Evolutionary conservation across 306 rosid genomes (phyloP), one percentile per base, ranked within the genome.

Genomic region (Prunus mongolica): DNA sequence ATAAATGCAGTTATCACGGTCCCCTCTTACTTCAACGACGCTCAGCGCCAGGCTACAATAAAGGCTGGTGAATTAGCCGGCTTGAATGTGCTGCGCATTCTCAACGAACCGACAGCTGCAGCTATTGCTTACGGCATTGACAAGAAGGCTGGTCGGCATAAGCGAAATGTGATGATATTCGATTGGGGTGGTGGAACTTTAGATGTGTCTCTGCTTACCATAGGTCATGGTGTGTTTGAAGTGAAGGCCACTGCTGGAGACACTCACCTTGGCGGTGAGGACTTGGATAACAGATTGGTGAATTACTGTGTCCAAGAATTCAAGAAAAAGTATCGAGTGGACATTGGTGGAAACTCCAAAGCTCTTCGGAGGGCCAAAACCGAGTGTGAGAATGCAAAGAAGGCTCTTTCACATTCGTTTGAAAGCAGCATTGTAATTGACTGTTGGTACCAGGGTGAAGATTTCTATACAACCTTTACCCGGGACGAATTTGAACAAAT

Each of bases 181-280:
- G 75, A 71, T 30, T 71, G 57, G 49, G 75, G 75, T 28, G 75
- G 64, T 1, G 75, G 75, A 2, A 71, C 65, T 12, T 54, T 71
- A 3, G 65, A 71, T 71, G 75, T 71, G 12, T 71, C 75, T n/a
- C 34, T 71, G 16, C 65, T 71, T 52, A 30, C 64, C 28, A 71
- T 71, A n/a, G 65, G 65, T 0, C 13, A 54, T 20, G 64, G 75
- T 54, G 51, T 54, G 3, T 71, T 71, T 54, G 51, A 71, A 14
- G 75, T 71, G 49, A 71, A 71, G 51, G 75, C 65, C 20, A 71
- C 65, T 32, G 27, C 75, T 3, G 75, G 75, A n/a, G 75, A 71
- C 24, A 34, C 75, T 18, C 75, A 71, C 13, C 75, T 71, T 32
- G 75, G 75, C 30, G 75, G 75, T 1, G 75, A 71, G 34, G 75